Evolutionary conservation across 2,329 filamentous ascomycete genomes (phyloP).

Genomic region (Cladosporium oxysporum): DNA sequence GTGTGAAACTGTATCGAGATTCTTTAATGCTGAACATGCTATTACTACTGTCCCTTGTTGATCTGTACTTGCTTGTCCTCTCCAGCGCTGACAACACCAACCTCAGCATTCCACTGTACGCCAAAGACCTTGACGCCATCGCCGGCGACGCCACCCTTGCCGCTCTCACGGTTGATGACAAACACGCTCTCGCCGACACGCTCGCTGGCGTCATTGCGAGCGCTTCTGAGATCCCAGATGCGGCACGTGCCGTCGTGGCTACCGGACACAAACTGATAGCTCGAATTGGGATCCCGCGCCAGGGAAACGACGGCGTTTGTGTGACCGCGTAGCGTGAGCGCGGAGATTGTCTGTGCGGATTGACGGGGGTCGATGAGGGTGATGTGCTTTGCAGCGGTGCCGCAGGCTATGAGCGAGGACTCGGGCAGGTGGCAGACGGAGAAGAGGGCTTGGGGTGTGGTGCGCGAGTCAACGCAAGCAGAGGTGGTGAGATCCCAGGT

Average conservation of each 20-base stretch:
- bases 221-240: conserved; percentile 87
- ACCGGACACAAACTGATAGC: conserved; percentile 77
- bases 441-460: conserved; percentile 80
- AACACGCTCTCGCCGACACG: conserved; percentile 69
- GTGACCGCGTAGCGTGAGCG: conserved; percentile 90
- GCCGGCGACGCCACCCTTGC: conserved; percentile 47
- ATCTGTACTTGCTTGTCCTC: conserved; percentile 96
- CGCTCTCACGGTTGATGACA: conserved; percentile 69
- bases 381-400: conserved; percentile 82
- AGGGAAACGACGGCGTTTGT: conserved; percentile 69
- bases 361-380: conserved; percentile 89
- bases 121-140: conserved; percentile 89
- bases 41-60: conserved; percentile 58
- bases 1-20: background rate
- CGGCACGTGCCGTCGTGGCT: conserved; percentile 89
- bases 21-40: background rate
- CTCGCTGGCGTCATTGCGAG: conserved; percentile 49
- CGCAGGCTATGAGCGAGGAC: conserved; percentile 66
- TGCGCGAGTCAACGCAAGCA: conserved; percentile 75
- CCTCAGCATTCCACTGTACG: conserved; percentile 79
- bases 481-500: conserved; percentile 89
- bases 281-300: conserved; percentile 63
- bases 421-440: conserved; percentile 73
- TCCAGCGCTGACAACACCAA: conserved; percentile 87
- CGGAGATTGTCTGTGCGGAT: conserved; percentile 72